These are phyloP conservation scores for Teratosphaeria nubilosa DNA, from an alignment of 2,329 filamentous ascomycete genomes.

Conservation along the genomic window DNA sequence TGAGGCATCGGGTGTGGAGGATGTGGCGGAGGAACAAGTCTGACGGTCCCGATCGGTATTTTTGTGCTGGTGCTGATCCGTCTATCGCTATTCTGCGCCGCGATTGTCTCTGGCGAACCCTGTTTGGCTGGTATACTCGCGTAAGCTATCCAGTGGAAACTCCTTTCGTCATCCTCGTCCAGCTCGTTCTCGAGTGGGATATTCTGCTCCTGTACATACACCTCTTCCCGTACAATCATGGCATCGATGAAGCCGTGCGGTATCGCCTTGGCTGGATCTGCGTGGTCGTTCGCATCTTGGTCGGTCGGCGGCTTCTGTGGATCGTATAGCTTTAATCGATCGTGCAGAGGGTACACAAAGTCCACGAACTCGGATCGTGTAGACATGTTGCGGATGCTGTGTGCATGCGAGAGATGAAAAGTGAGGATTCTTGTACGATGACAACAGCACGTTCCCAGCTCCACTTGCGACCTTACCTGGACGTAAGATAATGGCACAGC, in stretches of 20 bases:
- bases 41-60: conserved; percentile 61
- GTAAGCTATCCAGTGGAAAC: conserved; percentile 85
- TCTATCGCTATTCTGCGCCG: conserved; percentile 23
- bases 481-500: neutral
- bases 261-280: conserved; percentile 25
- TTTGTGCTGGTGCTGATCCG: conserved; percentile 31
- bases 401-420: neutral
- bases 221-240: conserved; percentile 46
- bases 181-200: conserved; percentile 58
- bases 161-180: conserved; percentile 68
- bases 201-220: conserved; percentile 49
- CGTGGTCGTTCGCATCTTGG: conserved; percentile 22
- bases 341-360: conserved; percentile 18
- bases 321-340: conserved; percentile 24
- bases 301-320: conserved; percentile 14
- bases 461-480: neutral
- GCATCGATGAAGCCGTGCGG: conserved; percentile 43
- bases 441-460: neutral
- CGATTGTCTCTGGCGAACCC: conserved; percentile 6
- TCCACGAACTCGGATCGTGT: conserved; percentile 23
- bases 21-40: conserved; percentile 75
- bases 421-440: neutral
- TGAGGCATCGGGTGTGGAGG: conserved; percentile 9
- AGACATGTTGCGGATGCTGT: neutral
- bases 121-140: conserved; percentile 42